phyloP scores from a whole-genome alignment of 345 rosid genomes.

The Leavenworthia alabamica region DNA sequence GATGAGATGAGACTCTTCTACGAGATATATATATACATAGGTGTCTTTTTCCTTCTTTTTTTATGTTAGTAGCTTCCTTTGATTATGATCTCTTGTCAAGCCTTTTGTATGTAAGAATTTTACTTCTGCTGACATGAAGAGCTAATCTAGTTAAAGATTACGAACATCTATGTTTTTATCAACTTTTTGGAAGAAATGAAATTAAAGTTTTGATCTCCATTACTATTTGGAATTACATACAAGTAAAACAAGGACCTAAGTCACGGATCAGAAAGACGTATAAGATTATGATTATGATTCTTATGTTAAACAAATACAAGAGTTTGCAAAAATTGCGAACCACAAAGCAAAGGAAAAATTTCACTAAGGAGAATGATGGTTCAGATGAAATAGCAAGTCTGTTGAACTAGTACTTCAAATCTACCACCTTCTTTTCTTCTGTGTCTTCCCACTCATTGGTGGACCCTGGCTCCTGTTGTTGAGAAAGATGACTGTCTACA shows the following conservation, averaged over 20 bases:
- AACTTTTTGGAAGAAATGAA: background rate
- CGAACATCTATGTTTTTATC: too few relatives aligned
- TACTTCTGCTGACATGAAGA: constrained; percentile 19
- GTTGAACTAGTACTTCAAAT: constrained; percentile 22
- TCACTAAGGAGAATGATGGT: constrained; percentile 8
- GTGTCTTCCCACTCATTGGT: constrained; percentile 9
- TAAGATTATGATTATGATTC: constrained; percentile 4
- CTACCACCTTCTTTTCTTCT: constrained; percentile 22
- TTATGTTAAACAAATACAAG: background rate
- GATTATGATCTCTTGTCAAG: constrained; percentile 22
- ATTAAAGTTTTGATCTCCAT: too few relatives aligned
- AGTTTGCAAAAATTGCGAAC: constrained; percentile 13
- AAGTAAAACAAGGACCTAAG: background rate
- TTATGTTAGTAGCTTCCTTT: constrained; percentile 15
- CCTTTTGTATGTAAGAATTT: constrained; percentile 27
- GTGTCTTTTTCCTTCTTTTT: constrained; percentile 21
- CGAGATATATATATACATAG: constrained; percentile 27
- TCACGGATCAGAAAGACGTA: background rate
- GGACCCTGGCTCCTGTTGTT: constrained; percentile 23
- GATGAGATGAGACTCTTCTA: constrained; percentile 26
- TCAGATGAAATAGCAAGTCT: background rate
- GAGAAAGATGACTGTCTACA: constrained; percentile 19
- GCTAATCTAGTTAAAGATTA: constrained; percentile 28
- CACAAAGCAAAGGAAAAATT: constrained; percentile 10
- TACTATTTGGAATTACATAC: constrained; percentile 8